Conservation (phyloP, 2,329 filamentous ascomycete species). For the Gremmenia infestans region DNA sequence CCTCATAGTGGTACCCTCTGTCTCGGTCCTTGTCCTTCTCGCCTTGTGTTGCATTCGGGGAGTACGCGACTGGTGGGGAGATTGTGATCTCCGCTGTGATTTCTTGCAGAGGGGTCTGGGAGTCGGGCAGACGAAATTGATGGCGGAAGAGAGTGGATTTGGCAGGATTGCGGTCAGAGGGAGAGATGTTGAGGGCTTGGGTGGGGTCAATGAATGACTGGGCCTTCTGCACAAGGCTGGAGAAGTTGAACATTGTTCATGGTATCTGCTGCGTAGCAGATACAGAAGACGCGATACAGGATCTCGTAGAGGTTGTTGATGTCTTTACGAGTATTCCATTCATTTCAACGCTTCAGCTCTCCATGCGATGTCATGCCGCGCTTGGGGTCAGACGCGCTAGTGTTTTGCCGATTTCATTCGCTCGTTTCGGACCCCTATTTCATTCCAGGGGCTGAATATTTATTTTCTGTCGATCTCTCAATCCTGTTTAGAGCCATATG, state of each 20-base stretch:
- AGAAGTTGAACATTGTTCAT: slow-evolving; percentile 56
- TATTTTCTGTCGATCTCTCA: too few species aligned
- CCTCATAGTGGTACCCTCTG: slow-evolving; percentile 81
- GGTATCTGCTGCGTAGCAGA: slow-evolving; percentile 21
- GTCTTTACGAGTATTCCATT: neutral
- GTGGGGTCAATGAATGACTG: slow-evolving; percentile 92
- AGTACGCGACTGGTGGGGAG: slow-evolving; percentile 48
- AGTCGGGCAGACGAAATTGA: slow-evolving; percentile 91
- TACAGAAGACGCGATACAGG: neutral
- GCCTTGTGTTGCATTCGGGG: slow-evolving; percentile 58
- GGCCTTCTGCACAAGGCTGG: slow-evolving; percentile 89
- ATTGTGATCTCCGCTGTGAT: slow-evolving; percentile 95
- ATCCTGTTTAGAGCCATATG: too few species aligned
- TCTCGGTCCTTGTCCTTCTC: slow-evolving; percentile 62
- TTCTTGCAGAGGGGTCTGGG: slow-evolving; percentile 90
- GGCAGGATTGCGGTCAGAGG: slow-evolving; percentile 75
- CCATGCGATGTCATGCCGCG: slow-evolving; percentile 9
- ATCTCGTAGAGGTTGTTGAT: neutral
- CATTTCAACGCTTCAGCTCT: neutral
- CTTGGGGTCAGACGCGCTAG: slow-evolving; percentile 2
- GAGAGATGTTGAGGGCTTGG: slow-evolving; percentile 66
- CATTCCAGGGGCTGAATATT: too few species aligned
- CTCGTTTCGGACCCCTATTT: neutral
- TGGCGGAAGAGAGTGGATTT: slow-evolving; percentile 91
- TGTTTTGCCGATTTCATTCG: neutral